phyloP scores from a whole-genome alignment of 495 filamentous ascomycete species.

The Tuber melanosporum region DNA sequence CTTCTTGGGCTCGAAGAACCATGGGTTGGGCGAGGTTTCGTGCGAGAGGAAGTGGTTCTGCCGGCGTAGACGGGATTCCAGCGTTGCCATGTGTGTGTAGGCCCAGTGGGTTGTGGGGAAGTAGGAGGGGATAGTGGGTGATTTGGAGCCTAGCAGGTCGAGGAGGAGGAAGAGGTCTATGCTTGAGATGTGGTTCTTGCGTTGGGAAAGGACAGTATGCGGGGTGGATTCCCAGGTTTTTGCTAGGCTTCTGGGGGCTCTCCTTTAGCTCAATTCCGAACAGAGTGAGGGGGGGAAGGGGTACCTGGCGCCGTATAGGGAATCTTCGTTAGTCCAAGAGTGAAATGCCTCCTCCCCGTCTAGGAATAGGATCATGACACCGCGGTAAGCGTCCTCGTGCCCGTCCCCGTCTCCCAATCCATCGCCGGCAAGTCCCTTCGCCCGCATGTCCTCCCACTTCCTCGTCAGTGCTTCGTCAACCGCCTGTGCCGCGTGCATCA shows the following conservation, averaged over 20 bases:
- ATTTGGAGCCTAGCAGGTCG: slow-evolving; percentile 70
- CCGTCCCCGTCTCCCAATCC: slow-evolving; percentile 55
- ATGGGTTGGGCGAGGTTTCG: slow-evolving; percentile 45
- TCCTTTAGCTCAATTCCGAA: slow-evolving; percentile 24
- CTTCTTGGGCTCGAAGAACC: slow-evolving; percentile 40
- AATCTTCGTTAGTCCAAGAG: slow-evolving; percentile 70
- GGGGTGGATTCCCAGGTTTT: slow-evolving; percentile 61
- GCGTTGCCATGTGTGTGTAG: slow-evolving; percentile 60
- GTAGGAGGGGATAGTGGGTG: slow-evolving; percentile 69
- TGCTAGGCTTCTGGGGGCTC: slow-evolving; percentile 55
- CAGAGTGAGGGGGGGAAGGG: neutral
- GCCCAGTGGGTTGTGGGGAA: slow-evolving; percentile 91
- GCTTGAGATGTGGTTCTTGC: slow-evolving; percentile 62
- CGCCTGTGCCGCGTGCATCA: slow-evolving; percentile 75
- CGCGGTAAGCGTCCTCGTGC: slow-evolving; percentile 46
- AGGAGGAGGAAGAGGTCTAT: slow-evolving; percentile 90
- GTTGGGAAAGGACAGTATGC: slow-evolving; percentile 65
- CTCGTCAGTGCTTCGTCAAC: slow-evolving; percentile 70
- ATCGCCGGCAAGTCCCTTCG: slow-evolving; percentile 49
- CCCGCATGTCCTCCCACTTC: slow-evolving; percentile 70
- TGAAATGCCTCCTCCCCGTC: slow-evolving; percentile 94
- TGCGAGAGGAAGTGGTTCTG: slow-evolving; percentile 47
- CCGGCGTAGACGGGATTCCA: slow-evolving; percentile 65
- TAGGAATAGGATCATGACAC: slow-evolving; percentile 81
- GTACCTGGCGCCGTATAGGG: slow-evolving; percentile 75